These are phyloP conservation scores for Wakefieldia striispora DNA, from an alignment of 768 basidiomycete species.

Conservation along the genomic window DNA sequence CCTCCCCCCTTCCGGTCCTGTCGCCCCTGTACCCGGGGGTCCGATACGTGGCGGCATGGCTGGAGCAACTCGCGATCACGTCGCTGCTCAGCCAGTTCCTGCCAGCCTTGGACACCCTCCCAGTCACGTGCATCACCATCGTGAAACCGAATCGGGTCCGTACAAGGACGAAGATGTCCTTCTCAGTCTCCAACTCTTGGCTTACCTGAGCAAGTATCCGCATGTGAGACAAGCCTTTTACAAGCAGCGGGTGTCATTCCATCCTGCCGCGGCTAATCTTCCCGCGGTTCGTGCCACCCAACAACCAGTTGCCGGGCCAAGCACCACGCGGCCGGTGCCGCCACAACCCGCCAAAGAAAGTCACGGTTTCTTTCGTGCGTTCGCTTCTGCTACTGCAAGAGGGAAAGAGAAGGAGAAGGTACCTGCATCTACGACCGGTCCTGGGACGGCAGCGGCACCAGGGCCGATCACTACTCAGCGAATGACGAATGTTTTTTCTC, in stretches of 20 bases:
- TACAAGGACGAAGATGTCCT: slow-evolving; percentile 96
- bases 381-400: slow-evolving; percentile 41
- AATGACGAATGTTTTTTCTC: slow-evolving; percentile 90
- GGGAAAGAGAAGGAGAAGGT: slow-evolving; percentile 49
- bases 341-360: slow-evolving; percentile 31
- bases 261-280: slow-evolving; percentile 61
- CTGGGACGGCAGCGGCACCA: slow-evolving; percentile 17
- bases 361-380: slow-evolving; percentile 45
- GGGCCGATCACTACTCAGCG: slow-evolving; percentile 25
- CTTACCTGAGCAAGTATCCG: slow-evolving; percentile 96
- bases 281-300: slow-evolving; percentile 29
- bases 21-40: slow-evolving; percentile 11
- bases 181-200: slow-evolving; percentile 85
- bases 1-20: slow-evolving; percentile 40
- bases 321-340: slow-evolving; percentile 15
- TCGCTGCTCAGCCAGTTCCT: slow-evolving; percentile 9
- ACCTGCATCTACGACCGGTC: slow-evolving; percentile 15
- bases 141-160: slow-evolving; percentile 51
- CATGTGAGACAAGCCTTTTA: slow-evolving; percentile 97
- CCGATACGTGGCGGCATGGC: slow-evolving; percentile 11
- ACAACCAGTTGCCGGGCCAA: slow-evolving; percentile 27
- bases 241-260: slow-evolving; percentile 78
- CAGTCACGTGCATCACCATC: slow-evolving; percentile 39
- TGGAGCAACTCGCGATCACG: slow-evolving; percentile 19
- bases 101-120: slow-evolving; percentile 20